A percentile compares a stretch with the other conserved stretches of the same genome.
phyloP scores from a whole-genome alignment of 2,329 filamentous ascomycete species.

The Diaporthe australafricana region DNA sequence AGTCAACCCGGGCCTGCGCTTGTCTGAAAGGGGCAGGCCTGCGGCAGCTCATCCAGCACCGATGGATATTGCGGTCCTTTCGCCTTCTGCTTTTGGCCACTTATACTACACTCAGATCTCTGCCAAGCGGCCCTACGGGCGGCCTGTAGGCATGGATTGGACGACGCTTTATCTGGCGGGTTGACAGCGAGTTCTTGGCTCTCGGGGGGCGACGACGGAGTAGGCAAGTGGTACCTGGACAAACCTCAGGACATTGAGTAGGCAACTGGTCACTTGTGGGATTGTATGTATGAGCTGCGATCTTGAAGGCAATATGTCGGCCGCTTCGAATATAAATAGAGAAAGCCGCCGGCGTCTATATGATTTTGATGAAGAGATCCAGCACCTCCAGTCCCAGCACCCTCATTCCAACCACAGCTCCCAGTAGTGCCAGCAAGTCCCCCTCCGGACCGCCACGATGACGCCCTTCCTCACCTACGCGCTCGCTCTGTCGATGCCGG shows the following conservation, averaged over 20 bases:
- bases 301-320: background rate
- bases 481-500: conserved; percentile 26
- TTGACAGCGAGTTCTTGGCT: conserved; percentile 22
- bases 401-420: background rate
- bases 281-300: background rate
- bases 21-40: background rate
- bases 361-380: background rate
- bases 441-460: conserved; percentile 29
- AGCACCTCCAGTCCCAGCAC: conserved; percentile 17
- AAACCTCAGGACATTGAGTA: background rate
- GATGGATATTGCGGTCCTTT: background rate
- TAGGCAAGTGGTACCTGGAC: conserved; percentile 28
- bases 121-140: background rate
- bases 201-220: conserved; percentile 25
- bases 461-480: conserved; percentile 31
- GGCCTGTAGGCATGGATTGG: conserved; percentile 15
- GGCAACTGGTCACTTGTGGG: background rate
- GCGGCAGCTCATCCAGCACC: background rate
- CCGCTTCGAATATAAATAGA: conserved; percentile 15
- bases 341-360: background rate
- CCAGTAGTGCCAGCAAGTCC: background rate
- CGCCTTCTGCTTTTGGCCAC: conserved; percentile 12
- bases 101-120: conserved; percentile 1
- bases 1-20: background rate
- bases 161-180: conserved; percentile 22